These are phyloP conservation scores for Phytophthora crassamura DNA, from an alignment of 352 stramenopile species.

Conservation along the genomic window DNA sequence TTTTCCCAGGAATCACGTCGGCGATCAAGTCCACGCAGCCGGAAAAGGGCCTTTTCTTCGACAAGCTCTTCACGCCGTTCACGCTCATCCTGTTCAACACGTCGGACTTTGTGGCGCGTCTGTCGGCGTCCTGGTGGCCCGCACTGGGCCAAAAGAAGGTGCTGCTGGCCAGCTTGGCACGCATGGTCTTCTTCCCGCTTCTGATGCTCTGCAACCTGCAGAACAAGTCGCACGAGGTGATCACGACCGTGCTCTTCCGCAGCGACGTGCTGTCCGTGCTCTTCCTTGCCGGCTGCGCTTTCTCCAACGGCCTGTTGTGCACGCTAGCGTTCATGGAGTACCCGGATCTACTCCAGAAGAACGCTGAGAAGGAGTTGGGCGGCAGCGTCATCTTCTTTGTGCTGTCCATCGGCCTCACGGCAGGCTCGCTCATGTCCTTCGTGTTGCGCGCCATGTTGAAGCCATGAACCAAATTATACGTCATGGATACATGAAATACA, in stretches of 20 bases:
- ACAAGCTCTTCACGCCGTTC: conserved; percentile 78
- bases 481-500: conserved; percentile 9
- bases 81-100: conserved; percentile 83
- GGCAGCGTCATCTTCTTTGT: conserved; percentile 88
- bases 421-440: conserved; percentile 81
- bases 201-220: conserved; percentile 83
- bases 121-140: conserved; percentile 53
- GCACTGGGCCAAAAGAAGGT: conserved; percentile 43
- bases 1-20: conserved; percentile 84
- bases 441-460: conserved; percentile 79
- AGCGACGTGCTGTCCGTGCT: conserved; percentile 70
- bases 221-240: conserved; percentile 67
- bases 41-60: conserved; percentile 52
- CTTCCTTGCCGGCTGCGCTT: conserved; percentile 63
- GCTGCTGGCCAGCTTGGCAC: conserved; percentile 46
- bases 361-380: conserved; percentile 73
- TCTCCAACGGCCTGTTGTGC: conserved; percentile 77
- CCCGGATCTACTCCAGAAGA: conserved; percentile 55
- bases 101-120: conserved; percentile 72
- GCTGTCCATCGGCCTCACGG: conserved; percentile 73
- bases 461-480: conserved; percentile 36
- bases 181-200: conserved; percentile 66
- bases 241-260: conserved; percentile 77
- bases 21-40: conserved; percentile 67
- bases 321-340: conserved; percentile 86